Evolutionary conservation across 2,329 filamentous ascomycete genomes (phyloP), one percentile per base, ranked within the genome.

Genomic region (Sarocladium oryzae): DNA sequence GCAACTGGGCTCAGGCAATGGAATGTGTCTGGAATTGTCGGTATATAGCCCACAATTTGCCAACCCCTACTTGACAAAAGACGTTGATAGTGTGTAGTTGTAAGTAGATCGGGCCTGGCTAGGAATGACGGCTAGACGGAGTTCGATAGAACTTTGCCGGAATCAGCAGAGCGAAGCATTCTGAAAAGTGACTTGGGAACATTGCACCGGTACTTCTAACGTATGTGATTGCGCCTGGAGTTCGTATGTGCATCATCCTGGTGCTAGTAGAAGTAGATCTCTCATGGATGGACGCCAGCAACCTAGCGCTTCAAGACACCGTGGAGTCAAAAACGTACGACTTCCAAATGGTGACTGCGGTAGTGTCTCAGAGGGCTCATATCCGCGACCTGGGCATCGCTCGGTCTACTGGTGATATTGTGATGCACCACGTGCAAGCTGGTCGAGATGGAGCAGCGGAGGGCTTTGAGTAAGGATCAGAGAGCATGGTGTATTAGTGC

Each of bases 281-380:
- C 28, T 7, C 13, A 30, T 30, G 28, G 28, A 30, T 13, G 7
- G 28, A 7, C 8, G 6, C 33, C 33, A 36, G 33, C 33, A 6
- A 13, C 11, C 18, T 20, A 21, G 18, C n/a, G 36, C 36, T 40
- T 13, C 6, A 20, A 40, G 16, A 40, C 36, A 40, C n/a, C 36
- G 13, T 21, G 36, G 36, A 40, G 36, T 40, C 36, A 40, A 40
- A 40, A 40, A 40, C 36, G 36, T 40, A 40, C 36, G 36, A 40
- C 21, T 21, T 21, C 8, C 18, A 6, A 40, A 18, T 21, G 36
- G 36, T 40, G 36, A 18, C 36, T 13, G 36, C 36, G 36, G 36
- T 40, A 40, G 36, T 40, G 36, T 40, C 36, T 40, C 36, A 40
- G 36, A n/a, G 16, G n/a, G 7, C 21, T 40, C 36, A 40, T 40